A percentile compares a stretch with the other conserved stretches of the same genome.
Conservation (phyloP, 2,329 filamentous ascomycete species). For the Parastagonospora avenae region DNA sequence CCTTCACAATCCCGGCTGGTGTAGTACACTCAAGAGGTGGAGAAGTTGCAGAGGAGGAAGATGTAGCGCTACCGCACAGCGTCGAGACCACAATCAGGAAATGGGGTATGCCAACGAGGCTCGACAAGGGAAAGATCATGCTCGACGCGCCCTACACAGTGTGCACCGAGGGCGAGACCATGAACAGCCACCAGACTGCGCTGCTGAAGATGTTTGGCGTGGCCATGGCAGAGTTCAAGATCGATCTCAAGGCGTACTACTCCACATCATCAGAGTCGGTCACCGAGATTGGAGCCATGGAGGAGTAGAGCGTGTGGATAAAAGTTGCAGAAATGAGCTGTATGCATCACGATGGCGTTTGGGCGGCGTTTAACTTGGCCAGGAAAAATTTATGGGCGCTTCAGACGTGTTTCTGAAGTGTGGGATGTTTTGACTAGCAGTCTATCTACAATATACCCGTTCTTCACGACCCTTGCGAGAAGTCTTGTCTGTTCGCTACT, state of each 20-base stretch:
- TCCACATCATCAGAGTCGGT: constrained; percentile 37
- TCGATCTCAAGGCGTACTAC: constrained; percentile 73
- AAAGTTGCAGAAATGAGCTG: not conserved
- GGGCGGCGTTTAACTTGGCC: constrained; percentile 22
- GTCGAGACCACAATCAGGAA: constrained; percentile 89
- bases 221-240: constrained; percentile 86
- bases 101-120: constrained; percentile 84
- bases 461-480: constrained; percentile 6
- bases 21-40: constrained; percentile 78
- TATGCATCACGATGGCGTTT: constrained; percentile 34
- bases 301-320: constrained; percentile 40
- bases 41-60: constrained; percentile 77
- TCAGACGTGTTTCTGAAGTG: constrained; percentile 11
- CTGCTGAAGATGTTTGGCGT: constrained; percentile 93
- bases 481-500: too few species aligned
- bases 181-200: constrained; percentile 91
- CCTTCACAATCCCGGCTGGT: constrained; percentile 82
- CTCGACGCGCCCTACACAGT: constrained; percentile 75
- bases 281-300: constrained; percentile 60
- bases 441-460: constrained; percentile 35
- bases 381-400: constrained; percentile 22
- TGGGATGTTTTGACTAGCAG: constrained; percentile 16
- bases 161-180: constrained; percentile 80
- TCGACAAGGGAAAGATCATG: constrained; percentile 86
- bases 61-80: constrained; percentile 84